Evolutionary conservation across 208 protist species (phyloP).

Genomic region (Porcisia hertigi): DNA sequence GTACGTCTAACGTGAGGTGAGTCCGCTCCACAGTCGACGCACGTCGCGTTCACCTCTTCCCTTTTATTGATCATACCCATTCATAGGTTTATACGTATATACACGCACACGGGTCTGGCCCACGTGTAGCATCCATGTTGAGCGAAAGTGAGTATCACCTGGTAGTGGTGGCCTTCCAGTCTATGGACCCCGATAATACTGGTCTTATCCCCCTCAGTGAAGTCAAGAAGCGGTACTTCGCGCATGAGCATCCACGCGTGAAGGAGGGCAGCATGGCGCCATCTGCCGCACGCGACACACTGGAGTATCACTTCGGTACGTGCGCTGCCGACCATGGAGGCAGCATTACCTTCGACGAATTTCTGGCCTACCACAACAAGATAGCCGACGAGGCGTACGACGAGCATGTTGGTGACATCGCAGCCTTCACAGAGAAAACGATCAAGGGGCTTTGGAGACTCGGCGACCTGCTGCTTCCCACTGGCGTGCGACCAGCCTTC

Average conservation of each 20-base stretch:
- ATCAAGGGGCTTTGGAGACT: constrained; percentile 79
- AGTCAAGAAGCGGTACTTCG: constrained; percentile 59
- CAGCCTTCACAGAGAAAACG: constrained; percentile 57
- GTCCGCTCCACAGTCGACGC: background rate
- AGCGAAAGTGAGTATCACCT: constrained; percentile 32
- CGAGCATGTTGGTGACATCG: constrained; percentile 52
- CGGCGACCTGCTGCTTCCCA: constrained; percentile 73
- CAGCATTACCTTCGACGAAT: constrained; percentile 79
- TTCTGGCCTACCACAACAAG: constrained; percentile 78
- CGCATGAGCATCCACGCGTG: constrained; percentile 73
- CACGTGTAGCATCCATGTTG: constrained; percentile 13
- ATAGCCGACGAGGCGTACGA: constrained; percentile 69
- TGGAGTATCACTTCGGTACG: constrained; percentile 58
- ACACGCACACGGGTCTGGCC: background rate
- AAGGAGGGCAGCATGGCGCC: constrained; percentile 75
- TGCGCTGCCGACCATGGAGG: constrained; percentile 52
- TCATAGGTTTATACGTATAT: background rate
- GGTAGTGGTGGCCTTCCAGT: constrained; percentile 55
- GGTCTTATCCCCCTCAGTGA: constrained; percentile 54
- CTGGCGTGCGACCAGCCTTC: constrained; percentile 65
- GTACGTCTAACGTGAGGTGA: too few species aligned
- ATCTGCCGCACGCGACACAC: constrained; percentile 54
- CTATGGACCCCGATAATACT: constrained; percentile 47
- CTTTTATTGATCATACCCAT: background rate
- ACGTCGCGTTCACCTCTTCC: background rate